A percentile compares a stretch with the other conserved stretches of the same genome.
Evolutionary conservation across 148 eudicot species (phyloP).

Genomic region (Chenopodium berlandieri): DNA sequence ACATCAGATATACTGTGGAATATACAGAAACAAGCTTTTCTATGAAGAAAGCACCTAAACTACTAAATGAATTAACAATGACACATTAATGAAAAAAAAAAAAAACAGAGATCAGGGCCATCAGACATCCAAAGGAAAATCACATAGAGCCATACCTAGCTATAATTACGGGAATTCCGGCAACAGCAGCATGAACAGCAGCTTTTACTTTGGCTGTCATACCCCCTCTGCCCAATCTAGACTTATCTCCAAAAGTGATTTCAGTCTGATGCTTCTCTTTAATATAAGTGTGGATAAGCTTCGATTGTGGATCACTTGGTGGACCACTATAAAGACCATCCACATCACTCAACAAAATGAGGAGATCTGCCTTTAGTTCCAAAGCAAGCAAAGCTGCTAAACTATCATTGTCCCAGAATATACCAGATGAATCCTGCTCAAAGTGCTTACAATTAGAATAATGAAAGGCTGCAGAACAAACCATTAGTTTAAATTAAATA

Average conservation of each 20-base stretch:
- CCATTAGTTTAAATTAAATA: background rate
- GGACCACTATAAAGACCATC: slow-evolving; percentile 97
- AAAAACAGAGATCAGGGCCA: background rate
- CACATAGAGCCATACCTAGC: slow-evolving; percentile 57
- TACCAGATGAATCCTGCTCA: slow-evolving; percentile 92
- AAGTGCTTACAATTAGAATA: slow-evolving; percentile 22
- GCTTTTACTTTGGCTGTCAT: slow-evolving; percentile 99
- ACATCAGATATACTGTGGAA: background rate
- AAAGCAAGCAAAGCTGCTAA: slow-evolving; percentile 85
- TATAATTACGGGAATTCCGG: slow-evolving; percentile 89
- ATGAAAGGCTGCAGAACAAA: slow-evolving; percentile 16
- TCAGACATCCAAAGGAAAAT: background rate
- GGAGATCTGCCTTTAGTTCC: slow-evolving; percentile 96
- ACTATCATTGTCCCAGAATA: slow-evolving; percentile 99
- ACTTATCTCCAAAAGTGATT: slow-evolving; percentile 94
- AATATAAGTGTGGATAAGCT: slow-evolving; percentile 74
- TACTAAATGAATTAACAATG: background rate
- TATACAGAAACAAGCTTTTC: background rate
- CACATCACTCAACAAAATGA: slow-evolving; percentile 89
- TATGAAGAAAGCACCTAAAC: background rate
- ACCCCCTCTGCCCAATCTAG: slow-evolving; percentile 96
- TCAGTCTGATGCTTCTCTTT: slow-evolving; percentile 71
- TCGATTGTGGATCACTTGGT: slow-evolving; percentile 80
- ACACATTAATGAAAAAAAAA: background rate
- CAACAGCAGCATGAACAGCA: slow-evolving; percentile 84